Base-by-base conservation (phyloP, 2,329 filamentous ascomycete species). In the Talaromyces rugulosus region DNA sequence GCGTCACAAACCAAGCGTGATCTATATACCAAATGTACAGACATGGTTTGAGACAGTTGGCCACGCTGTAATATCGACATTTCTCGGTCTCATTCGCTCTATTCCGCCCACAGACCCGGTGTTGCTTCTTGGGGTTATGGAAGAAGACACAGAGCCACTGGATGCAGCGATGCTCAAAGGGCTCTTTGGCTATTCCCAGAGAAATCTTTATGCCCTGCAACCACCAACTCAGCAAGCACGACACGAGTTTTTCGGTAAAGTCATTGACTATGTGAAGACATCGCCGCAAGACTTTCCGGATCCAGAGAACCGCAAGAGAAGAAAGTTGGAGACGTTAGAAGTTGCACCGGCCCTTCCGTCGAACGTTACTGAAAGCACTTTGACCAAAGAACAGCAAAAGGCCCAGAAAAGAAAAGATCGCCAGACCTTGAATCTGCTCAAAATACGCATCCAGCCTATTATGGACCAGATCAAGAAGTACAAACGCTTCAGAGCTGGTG, bases 381-480 rank as follows among this genome's bases (percentile, higher is more conserved):
- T 86, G 1, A 89, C 87, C 31, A 93, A 92, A 72, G 90, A 90
- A 60, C 91, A 97, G 70, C 83, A 90, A 63, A 92, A 92, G 72
- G 86, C 85, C 2, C 87, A 94, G 73, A 90, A 89, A 76, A 90
- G 92, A 75, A 86, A 86, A 65, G 96, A 99, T 71, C 88, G 91
- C 56, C 87, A 94, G 66, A 86, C 89, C 11, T 82, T 98, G 59
- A 97, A 98, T 73, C 81, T 89, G 62, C 81, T 99, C 66, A 99
- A 98, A 79, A 87, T 96, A 44, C 82, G 89, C 59, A 87, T 99
- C 60, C 93, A 97, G 75, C 92, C 91, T 1, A 91, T 98, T 67
- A 97, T 99, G 92, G 94, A 99, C 68, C 92, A 97, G 76, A 91
- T 99, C 72, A 95, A 96, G 74, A 92, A 90, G 72, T 96, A 96